phyloP scores from a whole-genome alignment of 441 rosid genomes.

The Syzygium malaccense region DNA sequence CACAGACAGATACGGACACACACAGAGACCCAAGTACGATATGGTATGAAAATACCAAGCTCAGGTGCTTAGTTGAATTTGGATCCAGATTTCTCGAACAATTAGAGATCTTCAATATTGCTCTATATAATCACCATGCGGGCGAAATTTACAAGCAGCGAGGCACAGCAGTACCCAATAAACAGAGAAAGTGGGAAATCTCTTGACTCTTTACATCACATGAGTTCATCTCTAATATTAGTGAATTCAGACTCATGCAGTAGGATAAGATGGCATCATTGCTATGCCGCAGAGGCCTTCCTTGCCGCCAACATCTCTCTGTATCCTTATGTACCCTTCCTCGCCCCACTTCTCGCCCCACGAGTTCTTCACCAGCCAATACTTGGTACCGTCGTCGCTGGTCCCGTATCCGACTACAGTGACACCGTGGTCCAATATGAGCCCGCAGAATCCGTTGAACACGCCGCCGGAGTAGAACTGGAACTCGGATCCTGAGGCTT shows the following conservation, averaged over 20 bases:
- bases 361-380: conserved; percentile 23
- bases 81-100: not conserved
- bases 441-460: conserved; percentile 10
- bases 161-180: not conserved
- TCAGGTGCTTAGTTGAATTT: not conserved
- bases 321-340: conserved; percentile 13
- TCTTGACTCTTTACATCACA: not conserved
- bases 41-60: not conserved
- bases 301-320: not conserved
- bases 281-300: conserved; percentile 18
- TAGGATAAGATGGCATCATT: conserved; percentile 9
- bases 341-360: conserved; percentile 22
- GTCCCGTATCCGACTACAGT: conserved; percentile 10
- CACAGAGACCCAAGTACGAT: not conserved
- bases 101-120: not conserved
- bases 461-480: conserved; percentile 17
- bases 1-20: not conserved
- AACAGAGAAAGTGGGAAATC: not conserved
- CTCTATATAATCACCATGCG: not conserved
- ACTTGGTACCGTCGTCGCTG: not conserved
- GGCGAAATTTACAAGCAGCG: not conserved
- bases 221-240: not conserved
- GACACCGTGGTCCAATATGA: conserved; percentile 13
- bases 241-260: not conserved
- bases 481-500: conserved; percentile 9